phyloP scores from a whole-genome alignment of 352 stramenopile genomes.

The Pythium phragmitis region DNA sequence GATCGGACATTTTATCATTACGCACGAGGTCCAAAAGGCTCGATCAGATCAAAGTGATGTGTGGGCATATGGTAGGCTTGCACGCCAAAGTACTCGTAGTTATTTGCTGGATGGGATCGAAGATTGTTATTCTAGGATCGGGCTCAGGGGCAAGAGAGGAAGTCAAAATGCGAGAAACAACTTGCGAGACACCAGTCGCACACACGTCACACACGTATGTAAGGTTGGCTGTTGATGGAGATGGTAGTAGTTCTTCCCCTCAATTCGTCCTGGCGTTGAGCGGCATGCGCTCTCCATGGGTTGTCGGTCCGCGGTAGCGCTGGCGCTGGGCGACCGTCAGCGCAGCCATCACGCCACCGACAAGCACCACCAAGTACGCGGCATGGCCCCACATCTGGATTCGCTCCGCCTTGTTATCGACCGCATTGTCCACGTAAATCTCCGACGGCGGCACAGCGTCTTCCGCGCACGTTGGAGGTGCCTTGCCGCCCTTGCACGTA shows the following conservation, averaged over 20 bases:
- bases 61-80: no score
- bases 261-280: conserved; percentile 4
- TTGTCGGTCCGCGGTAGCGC: conserved; percentile 1
- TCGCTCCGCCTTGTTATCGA: background rate
- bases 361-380: conserved; percentile 14
- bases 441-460: background rate
- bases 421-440: background rate
- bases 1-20: background rate
- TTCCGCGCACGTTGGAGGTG: conserved; percentile 17
- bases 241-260: background rate
- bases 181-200: no score
- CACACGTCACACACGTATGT: no score
- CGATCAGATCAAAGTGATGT: no score
- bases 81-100: no score
- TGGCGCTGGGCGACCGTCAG: conserved; percentile 14
- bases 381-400: conserved; percentile 18
- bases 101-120: no score
- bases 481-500: conserved; percentile 37
- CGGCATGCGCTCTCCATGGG: conserved; percentile 4
- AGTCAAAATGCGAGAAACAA: background rate
- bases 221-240: background rate
- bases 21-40: background rate
- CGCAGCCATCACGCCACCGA: conserved; percentile 15
- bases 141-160: background rate
- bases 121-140: background rate